Conservation (phyloP, 495 filamentous ascomycete species). For the Pyrenopolyporus hunteri region DNA sequence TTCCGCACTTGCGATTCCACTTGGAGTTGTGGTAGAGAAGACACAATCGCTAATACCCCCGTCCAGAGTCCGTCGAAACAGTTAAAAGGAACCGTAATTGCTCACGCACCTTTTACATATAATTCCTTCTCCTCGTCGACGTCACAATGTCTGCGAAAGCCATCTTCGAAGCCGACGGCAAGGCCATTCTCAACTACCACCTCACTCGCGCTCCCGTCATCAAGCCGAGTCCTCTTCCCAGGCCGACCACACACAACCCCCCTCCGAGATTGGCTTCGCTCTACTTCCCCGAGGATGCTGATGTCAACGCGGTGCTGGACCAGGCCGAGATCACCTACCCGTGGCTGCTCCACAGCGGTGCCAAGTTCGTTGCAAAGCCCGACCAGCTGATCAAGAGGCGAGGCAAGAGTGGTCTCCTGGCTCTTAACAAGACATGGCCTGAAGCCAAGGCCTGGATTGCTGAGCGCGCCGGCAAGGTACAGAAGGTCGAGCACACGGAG, state of each 20-base stretch:
- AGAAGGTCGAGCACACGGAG: slow-evolving; percentile 89
- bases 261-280: slow-evolving; percentile 88
- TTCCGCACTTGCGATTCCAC: slow-evolving; percentile 28
- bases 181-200: slow-evolving; percentile 99
- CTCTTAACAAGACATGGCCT: slow-evolving; percentile 96
- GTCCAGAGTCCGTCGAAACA: slow-evolving; percentile 15
- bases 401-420: slow-evolving; percentile 96
- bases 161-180: slow-evolving; percentile 98
- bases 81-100: slow-evolving; percentile 28
- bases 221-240: slow-evolving; percentile 93
- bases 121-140: slow-evolving; percentile 39
- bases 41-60: slow-evolving; percentile 23
- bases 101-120: slow-evolving; percentile 33
- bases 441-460: slow-evolving; percentile 93
- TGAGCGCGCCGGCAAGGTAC: slow-evolving; percentile 84
- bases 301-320: slow-evolving; percentile 84
- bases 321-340: slow-evolving; percentile 95
- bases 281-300: slow-evolving; percentile 87
- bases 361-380: slow-evolving; percentile 98
- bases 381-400: slow-evolving; percentile 99
- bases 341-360: slow-evolving; percentile 80
- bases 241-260: slow-evolving; percentile 86
- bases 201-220: slow-evolving; percentile 97
- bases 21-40: slow-evolving; percentile 9
- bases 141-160: slow-evolving; percentile 96